phyloP scores from a whole-genome alignment of 257 asterid species.

The Cinchona pubescens region DNA sequence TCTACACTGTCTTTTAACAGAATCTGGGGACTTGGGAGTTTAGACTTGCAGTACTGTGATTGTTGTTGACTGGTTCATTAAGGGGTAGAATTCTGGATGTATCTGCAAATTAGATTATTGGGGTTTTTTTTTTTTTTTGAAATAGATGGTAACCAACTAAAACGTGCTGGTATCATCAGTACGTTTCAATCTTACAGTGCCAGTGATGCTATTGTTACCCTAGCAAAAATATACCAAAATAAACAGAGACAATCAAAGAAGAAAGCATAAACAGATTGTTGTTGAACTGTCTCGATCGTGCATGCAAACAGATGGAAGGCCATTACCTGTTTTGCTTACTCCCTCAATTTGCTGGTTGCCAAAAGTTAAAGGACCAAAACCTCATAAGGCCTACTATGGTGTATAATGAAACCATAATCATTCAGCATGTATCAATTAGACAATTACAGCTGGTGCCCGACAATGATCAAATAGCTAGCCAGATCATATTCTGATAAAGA shows the following conservation, averaged over 20 bases:
- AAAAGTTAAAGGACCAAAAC: background rate
- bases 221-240: background rate
- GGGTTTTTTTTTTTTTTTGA: too few species aligned
- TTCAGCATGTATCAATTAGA: constrained; percentile 1
- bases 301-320: constrained; percentile 6
- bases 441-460: background rate
- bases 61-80: too few species aligned
- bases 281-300: background rate
- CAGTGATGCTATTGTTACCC: too few species aligned
- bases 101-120: too few species aligned
- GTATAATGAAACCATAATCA: background rate
- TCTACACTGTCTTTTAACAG: too few species aligned
- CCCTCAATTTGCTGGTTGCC: background rate
- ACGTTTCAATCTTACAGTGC: too few species aligned
- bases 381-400: background rate
- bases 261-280: constrained; percentile 1
- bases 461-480: background rate
- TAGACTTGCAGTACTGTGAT: too few species aligned
- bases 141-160: too few species aligned
- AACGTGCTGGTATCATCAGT: too few species aligned
- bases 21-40: too few species aligned
- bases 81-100: too few species aligned
- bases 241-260: background rate
- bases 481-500: background rate
- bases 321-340: background rate